These are phyloP conservation scores for Secale cereale DNA, from an alignment of 176 grass and related monocot species.

Conservation along the genomic window DNA sequence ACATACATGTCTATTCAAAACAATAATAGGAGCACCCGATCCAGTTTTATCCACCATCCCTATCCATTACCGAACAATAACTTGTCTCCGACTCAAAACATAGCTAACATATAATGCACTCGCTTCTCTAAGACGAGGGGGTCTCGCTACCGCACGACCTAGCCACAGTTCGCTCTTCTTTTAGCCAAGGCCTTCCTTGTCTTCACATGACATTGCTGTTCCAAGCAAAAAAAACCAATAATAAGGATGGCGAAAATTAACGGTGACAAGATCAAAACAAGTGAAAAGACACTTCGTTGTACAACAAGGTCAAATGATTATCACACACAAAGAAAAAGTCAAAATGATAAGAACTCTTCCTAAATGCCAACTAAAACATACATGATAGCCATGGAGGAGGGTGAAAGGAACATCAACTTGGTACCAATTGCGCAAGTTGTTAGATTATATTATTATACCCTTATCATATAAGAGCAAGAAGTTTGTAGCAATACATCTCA, in stretches of 20 bases:
- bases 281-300: background rate
- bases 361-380: too few relatives aligned
- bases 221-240: background rate
- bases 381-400: too few relatives aligned
- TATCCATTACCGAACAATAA: background rate
- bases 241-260: background rate
- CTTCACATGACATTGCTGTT: background rate
- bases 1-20: too few relatives aligned
- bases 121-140: background rate
- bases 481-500: background rate
- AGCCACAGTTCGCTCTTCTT: background rate
- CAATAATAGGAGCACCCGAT: too few relatives aligned
- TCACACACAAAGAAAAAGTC: too few relatives aligned
- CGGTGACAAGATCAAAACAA: background rate
- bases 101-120: background rate
- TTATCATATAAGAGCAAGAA: background rate
- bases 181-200: background rate
- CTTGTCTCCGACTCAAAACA: background rate
- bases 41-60: background rate
- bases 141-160: background rate
- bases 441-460: background rate
- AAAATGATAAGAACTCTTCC: too few relatives aligned
- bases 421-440: too few relatives aligned
- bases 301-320: background rate
- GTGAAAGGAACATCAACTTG: too few relatives aligned